Conservation (phyloP, 106 monocot species). For the Dactylorhiza incarnata region DNA sequence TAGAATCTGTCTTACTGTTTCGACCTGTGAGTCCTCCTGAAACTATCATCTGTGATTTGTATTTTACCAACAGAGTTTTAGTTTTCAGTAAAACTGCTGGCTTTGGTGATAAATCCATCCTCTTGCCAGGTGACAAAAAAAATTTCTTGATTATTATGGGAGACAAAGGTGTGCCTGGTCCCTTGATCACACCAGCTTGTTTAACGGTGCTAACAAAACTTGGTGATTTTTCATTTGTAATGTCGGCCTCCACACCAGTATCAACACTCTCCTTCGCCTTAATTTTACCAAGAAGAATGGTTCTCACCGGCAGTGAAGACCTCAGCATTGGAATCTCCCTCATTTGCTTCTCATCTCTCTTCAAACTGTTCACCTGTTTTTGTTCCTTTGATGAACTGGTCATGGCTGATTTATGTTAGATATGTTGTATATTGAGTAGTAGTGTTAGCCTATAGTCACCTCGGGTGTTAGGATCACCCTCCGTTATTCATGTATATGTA, state of each 20-base stretch:
- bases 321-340: conserved; percentile 6
- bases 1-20: conserved; percentile 7
- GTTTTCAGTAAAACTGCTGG: conserved; percentile 2
- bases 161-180: conserved; percentile 2
- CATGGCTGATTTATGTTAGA: background rate
- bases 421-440: too few species aligned
- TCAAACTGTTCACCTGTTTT: conserved; percentile 1
- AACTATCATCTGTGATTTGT: background rate
- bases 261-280: conserved; percentile 14
- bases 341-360: conserved; percentile 11
- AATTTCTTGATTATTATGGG: conserved; percentile 17
- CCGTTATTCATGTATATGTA: too few species aligned
- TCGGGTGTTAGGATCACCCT: too few species aligned
- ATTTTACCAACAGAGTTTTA: conserved; percentile 6
- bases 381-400: conserved; percentile 2
- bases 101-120: conserved; percentile 5
- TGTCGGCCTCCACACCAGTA: background rate
- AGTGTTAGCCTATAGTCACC: too few species aligned
- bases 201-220: background rate
- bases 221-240: conserved; percentile 2
- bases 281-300: background rate
- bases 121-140: conserved; percentile 10
- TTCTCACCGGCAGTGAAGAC: background rate
- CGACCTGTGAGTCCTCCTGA: conserved; percentile 7
- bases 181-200: conserved; percentile 7